phyloP scores from a whole-genome alignment of 2,329 filamentous ascomycete species.

The Aspergillus calidoustus region DNA sequence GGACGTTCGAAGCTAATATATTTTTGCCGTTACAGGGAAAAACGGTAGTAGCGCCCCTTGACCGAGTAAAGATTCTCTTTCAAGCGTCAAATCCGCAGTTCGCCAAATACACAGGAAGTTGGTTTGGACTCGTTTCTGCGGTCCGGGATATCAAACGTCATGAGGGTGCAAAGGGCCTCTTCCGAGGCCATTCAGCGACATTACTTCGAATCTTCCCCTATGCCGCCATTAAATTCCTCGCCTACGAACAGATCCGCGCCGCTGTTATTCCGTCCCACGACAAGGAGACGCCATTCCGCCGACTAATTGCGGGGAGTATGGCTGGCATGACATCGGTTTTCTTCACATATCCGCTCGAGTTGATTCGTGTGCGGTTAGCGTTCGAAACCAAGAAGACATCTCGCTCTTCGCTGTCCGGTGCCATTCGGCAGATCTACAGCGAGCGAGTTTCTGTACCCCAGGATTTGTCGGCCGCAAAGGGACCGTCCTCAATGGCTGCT shows the following conservation, averaged over 20 bases:
- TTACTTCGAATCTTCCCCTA: conserved; percentile 95
- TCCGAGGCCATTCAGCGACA: conserved; percentile 92
- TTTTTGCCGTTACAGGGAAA: conserved; percentile 68
- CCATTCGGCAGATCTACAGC: conserved; percentile 84
- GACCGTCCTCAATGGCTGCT: conserved; percentile 45
- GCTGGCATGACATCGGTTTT: conserved; percentile 87
- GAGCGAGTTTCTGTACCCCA: conserved; percentile 62
- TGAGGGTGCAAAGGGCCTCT: conserved; percentile 78
- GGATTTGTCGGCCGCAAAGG: conserved; percentile 37
- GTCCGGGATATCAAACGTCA: conserved; percentile 80
- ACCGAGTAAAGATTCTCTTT: conserved; percentile 98
- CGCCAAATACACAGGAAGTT: conserved; percentile 87
- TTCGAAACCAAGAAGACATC: conserved; percentile 85
- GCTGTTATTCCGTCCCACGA: conserved; percentile 71
- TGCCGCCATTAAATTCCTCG: conserved; percentile 95
- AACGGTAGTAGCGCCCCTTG: conserved; percentile 91
- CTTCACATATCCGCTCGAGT: conserved; percentile 92
- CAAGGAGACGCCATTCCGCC: conserved; percentile 79
- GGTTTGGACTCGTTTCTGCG: conserved; percentile 80
- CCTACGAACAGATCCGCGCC: conserved; percentile 93
- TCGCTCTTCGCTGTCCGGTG: conserved; percentile 71
- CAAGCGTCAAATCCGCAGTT: conserved; percentile 94
- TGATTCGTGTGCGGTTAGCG: conserved; percentile 87
- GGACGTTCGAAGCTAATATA: conserved; percentile 13
- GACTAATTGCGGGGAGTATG: conserved; percentile 54